Percentiles rank a stretch among this genome's conserved stretches.
Evolutionary conservation across 2,329 filamentous ascomycete genomes (phyloP).

Genomic region (Tolypocladium album): DNA sequence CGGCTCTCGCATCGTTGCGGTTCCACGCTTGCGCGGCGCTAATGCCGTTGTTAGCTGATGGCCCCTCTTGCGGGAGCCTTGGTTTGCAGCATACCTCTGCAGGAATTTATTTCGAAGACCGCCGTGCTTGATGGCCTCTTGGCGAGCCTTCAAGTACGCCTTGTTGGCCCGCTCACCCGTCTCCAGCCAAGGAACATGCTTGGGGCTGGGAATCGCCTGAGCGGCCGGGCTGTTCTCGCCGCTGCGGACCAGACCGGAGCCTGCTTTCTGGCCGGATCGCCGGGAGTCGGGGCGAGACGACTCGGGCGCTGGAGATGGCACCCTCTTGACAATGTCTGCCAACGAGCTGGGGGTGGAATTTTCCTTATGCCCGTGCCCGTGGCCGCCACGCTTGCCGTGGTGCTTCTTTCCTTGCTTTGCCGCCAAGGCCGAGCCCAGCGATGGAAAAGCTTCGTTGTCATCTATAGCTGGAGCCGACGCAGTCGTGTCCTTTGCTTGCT

Average conservation of each 20-base stretch:
- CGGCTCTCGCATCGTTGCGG: constrained; percentile 89
- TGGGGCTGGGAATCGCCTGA: constrained; percentile 74
- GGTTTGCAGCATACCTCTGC: constrained; percentile 55
- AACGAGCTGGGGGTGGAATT: constrained; percentile 63
- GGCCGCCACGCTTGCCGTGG: constrained; percentile 80
- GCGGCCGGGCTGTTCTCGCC: constrained; percentile 73
- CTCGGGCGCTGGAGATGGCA: constrained; percentile 65
- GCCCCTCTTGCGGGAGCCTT: not conserved
- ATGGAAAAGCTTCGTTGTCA: constrained; percentile 92
- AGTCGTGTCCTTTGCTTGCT: constrained; percentile 48
- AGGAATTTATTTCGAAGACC: constrained; percentile 94
- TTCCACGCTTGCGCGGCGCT: constrained; percentile 98
- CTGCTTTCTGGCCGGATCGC: constrained; percentile 52
- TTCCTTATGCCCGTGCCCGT: constrained; percentile 62
- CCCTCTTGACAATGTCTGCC: constrained; percentile 92
- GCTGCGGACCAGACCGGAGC: constrained; percentile 50
- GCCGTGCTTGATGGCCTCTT: constrained; percentile 95
- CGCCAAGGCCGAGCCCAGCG: constrained; percentile 62
- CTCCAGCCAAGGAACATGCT: constrained; percentile 93
- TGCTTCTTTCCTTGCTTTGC: constrained; percentile 79
- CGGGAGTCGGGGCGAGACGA: constrained; percentile 49
- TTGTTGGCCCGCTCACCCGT: constrained; percentile 87
- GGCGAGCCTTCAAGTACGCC: constrained; percentile 86
- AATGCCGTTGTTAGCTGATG: constrained; percentile 2
- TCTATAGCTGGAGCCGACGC: constrained; percentile 70